phyloP scores from a whole-genome alignment of 805 yeast genomes.

The Diddensiella caesifluorescens region DNA sequence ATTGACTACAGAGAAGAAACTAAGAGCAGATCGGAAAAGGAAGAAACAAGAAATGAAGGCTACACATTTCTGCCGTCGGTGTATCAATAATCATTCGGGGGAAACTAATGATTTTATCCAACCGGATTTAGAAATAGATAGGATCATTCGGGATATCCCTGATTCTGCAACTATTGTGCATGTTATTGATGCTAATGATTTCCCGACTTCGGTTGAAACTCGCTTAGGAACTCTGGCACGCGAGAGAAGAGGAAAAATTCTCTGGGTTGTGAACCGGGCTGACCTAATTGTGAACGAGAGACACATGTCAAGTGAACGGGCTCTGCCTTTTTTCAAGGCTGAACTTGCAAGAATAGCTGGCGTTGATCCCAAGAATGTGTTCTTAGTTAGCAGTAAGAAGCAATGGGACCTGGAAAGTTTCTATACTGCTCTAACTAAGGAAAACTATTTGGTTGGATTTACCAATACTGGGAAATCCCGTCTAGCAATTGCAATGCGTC shows the following conservation, averaged over 20 bases:
- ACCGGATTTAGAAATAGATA: conserved; percentile 18
- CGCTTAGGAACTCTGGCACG: conserved; percentile 30
- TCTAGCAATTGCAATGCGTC: conserved; percentile 60
- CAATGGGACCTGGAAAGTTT: conserved; percentile 49
- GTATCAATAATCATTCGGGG: conserved; percentile 18
- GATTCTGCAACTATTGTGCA: conserved; percentile 46
- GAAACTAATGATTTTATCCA: conserved; percentile 9
- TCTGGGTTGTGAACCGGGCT: conserved; percentile 36
- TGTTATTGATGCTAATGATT: conserved; percentile 62
- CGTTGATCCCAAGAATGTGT: conserved; percentile 39
- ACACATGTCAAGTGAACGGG: conserved; percentile 22
- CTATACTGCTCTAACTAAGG: conserved; percentile 33
- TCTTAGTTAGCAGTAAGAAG: conserved; percentile 45
- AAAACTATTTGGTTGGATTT: conserved; percentile 60
- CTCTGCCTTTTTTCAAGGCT: conserved; percentile 27
- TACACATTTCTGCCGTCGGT: conserved; percentile 23
- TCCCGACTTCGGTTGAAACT: conserved; percentile 55
- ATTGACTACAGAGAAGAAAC: background rate
- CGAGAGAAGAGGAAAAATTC: conserved; percentile 25
- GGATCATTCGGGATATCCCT: conserved; percentile 37
- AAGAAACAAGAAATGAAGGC: conserved; percentile 9
- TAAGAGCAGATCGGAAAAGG: conserved; percentile 2
- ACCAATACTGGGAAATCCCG: conserved; percentile 88
- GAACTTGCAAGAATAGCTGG: conserved; percentile 32
- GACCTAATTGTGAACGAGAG: conserved; percentile 40